Conservation (phyloP, 768 basidiomycete species). For the Leccinum uliginosum region DNA sequence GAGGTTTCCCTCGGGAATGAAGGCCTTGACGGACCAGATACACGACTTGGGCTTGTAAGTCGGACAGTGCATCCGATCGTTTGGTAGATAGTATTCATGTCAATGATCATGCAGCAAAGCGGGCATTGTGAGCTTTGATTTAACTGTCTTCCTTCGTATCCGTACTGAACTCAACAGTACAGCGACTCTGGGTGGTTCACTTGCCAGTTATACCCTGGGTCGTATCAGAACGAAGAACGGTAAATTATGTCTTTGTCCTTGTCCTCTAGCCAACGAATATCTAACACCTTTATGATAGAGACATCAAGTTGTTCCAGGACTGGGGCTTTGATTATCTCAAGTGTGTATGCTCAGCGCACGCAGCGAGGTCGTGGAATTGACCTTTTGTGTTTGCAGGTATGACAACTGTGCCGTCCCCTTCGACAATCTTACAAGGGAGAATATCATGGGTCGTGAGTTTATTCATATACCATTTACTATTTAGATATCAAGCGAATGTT, state of each 20-base stretch:
- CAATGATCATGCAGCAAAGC: slow-evolving; percentile 40
- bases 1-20: slow-evolving; percentile 59
- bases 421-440: slow-evolving; percentile 51
- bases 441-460: slow-evolving; percentile 50
- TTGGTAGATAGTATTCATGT: not conserved
- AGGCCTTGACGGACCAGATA: slow-evolving; percentile 48
- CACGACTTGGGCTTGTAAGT: slow-evolving; percentile 56
- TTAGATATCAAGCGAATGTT: not conserved
- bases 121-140: slow-evolving; percentile 48
- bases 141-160: not conserved
- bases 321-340: slow-evolving; percentile 69
- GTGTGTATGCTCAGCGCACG: slow-evolving; percentile 30
- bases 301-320: slow-evolving; percentile 53
- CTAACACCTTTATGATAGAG: slow-evolving; percentile 35
- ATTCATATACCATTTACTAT: not conserved
- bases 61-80: not conserved
- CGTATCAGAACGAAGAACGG: slow-evolving; percentile 59
- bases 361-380: not conserved
- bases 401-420: slow-evolving; percentile 63
- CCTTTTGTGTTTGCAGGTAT: slow-evolving; percentile 35
- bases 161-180: slow-evolving; percentile 37
- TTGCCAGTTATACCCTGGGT: slow-evolving; percentile 61
- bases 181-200: slow-evolving; percentile 70
- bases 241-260: slow-evolving; percentile 13
- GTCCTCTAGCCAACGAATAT: not conserved